Base-by-base conservation (phyloP, 2,329 filamentous ascomycete species). In the Neonectria neomacrospora region DNA sequence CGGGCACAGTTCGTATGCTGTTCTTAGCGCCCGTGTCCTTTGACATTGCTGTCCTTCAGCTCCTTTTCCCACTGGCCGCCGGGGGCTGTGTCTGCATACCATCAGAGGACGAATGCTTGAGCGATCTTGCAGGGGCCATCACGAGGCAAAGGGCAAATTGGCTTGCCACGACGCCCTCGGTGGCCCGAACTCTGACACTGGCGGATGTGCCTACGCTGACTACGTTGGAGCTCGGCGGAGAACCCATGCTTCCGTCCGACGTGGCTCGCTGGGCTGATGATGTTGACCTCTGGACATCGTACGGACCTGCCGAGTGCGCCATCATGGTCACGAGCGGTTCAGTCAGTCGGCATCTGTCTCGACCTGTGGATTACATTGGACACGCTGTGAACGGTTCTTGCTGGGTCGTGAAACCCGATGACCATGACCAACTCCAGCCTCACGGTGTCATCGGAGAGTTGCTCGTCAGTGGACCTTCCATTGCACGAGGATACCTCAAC, bases 381-480 rank as follows among this genome's bases (percentile, higher is more conserved):
- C 54, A 23, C 6, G 39, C 47, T 2, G 30, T 14, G 11, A 56
- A 52, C n/a, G 44, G 51, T 1, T 3, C 7, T 2, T 47, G 39
- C 14, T 61, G 58, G 58, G 45, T 64, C 23, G 62, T 54, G 11
- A 58, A 67, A 5, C 39, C 59, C 3, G 16, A 60, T 14, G 34
- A 65, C 26, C 55, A 60, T 30, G 44, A 71, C 9, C 42, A 44
- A 11, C 64, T 76, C 9, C 30, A 68, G 1, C 73, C 74, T 0
- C 48, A 74, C 3, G 74, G 72, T 3, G 58, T 57, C 0, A 23
- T 66, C 1, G 82, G 81, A 14, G 82, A 84, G 68, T 76, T 84
- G 16, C 68, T 82, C 8, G 73, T 85, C 30, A 81, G 81, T 63
- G 83, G 83, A 0, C 83, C 84, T 3, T 80, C 83, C n/a, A 81